phyloP scores from a whole-genome alignment of 768 basidiomycete genomes.

The Leccinum subgranulosum region DNA sequence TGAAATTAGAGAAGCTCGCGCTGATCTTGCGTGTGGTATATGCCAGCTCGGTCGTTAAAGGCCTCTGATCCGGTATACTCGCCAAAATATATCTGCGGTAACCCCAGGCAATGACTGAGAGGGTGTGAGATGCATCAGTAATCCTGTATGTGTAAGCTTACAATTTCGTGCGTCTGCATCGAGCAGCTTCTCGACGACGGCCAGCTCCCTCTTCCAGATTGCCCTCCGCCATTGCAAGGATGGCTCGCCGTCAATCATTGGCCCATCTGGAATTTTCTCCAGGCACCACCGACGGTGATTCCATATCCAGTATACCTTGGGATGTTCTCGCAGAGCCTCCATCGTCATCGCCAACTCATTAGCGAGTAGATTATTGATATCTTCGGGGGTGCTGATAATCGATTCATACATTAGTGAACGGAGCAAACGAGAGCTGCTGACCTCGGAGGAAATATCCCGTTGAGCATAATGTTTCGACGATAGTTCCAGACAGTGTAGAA shows the following conservation, averaged over 20 bases:
- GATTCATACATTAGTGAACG: conserved; percentile 7
- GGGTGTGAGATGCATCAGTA: conserved; percentile 3
- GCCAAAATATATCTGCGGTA: conserved; percentile 86
- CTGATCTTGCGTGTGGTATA: conserved; percentile 92
- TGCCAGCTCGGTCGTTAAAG: conserved; percentile 65
- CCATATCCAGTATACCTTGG: conserved; percentile 99
- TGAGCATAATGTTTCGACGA: conserved; percentile 71
- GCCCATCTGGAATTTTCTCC: conserved; percentile 76
- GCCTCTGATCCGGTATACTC: conserved; percentile 57
- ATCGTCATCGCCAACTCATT: conserved; percentile 82
- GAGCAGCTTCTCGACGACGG: conserved; percentile 89
- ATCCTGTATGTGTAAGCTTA: conserved; percentile 36
- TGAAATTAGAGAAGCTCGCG: conserved; percentile 94
- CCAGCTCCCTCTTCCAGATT: conserved; percentile 84
- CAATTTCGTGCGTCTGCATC: conserved; percentile 92
- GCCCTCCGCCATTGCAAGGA: conserved; percentile 67
- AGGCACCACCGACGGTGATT: conserved; percentile 97
- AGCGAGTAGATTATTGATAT: conserved; percentile 60
- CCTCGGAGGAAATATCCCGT: conserved; percentile 69
- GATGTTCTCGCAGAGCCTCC: conserved; percentile 73
- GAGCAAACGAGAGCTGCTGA: conserved; percentile 28
- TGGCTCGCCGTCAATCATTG: conserved; percentile 43
- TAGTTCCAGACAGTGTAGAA: conserved; percentile 98
- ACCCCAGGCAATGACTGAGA: conserved; percentile 88
- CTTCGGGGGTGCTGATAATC: conserved; percentile 50